Evolutionary conservation across 2,329 filamentous ascomycete genomes (phyloP), one percentile per base, ranked within the genome.

Genomic region (Albifimbria verrucaria): DNA sequence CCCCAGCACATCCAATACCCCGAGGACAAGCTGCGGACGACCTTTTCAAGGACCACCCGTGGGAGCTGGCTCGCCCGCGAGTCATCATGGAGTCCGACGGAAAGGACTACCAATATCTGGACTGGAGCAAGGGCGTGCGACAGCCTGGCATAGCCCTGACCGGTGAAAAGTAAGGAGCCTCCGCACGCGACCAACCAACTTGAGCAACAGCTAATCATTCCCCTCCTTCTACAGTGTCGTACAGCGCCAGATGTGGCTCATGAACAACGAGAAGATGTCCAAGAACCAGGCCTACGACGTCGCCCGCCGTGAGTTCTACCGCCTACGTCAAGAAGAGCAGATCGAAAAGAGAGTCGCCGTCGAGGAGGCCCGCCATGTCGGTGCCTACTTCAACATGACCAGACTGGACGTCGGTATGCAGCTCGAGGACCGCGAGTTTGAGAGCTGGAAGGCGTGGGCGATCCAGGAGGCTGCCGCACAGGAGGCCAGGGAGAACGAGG

Each of bases 1-100:
- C 94, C 94, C 2, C 82, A 92, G 59, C 74, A 77, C 53, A 86
- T 99, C 58, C 76, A 75, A 51, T 97, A 94, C 68, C 83, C 88
- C 55, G 94, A 99, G 70, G 94, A 99, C 72, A 72, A 76, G 55
- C 78, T 99, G 65, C 87, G 94, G 58, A 78, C 74, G 60, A 83
- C 86, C 24, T 99, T 75, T 99, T 90, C 77, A 85, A 81, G 65
- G 93, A 99, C 70, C 94, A 99, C 69, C 94, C 94, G 5, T 99
- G 94, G 94, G 94, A 99, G 73, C 76, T 99, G 66, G 94, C 94
- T 18, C 82, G 93, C 57, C 94, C 94, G 51, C 82, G 90, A 61
- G 79, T 96, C 54, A 77, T 99, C 46, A 75, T 97, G 10, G 94
- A 99, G 73, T 78, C 86, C 61, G 88, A 93, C 64, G 94, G 94